A percentile compares a stretch with the other conserved stretches of the same genome.
phyloP scores from a whole-genome alignment of 352 stramenopile genomes.

The Phytophthora aleatoria region DNA sequence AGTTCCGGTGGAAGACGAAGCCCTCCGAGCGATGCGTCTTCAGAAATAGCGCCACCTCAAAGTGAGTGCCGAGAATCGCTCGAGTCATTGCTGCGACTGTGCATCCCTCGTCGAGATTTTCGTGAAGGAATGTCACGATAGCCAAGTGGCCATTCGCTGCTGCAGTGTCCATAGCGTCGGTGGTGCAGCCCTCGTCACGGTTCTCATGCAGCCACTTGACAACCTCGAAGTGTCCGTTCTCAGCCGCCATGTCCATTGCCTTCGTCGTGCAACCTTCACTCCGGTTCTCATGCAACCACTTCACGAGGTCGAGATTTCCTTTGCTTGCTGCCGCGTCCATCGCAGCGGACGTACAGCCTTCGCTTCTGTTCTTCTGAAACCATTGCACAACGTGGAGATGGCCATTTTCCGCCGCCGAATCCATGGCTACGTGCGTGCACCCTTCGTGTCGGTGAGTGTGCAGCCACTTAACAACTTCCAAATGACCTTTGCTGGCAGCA shows the following conservation, averaged over 20 bases:
- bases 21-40: slow-evolving; percentile 24
- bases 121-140: slow-evolving; percentile 31
- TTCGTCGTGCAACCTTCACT: slow-evolving; percentile 28
- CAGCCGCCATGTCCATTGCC: slow-evolving; percentile 35
- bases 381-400: slow-evolving; percentile 47
- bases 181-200: slow-evolving; percentile 30
- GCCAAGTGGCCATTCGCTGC: slow-evolving; percentile 28
- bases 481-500: slow-evolving; percentile 45
- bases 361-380: slow-evolving; percentile 44
- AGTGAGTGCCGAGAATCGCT: slow-evolving; percentile 30
- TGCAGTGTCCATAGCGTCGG: slow-evolving; percentile 30
- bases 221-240: slow-evolving; percentile 33
- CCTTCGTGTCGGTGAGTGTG: slow-evolving; percentile 44
- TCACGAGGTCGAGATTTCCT: slow-evolving; percentile 32
- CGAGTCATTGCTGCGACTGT: slow-evolving; percentile 29
- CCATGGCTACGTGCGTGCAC: slow-evolving; percentile 51
- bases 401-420: slow-evolving; percentile 43
- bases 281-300: slow-evolving; percentile 40
- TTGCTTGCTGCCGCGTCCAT: slow-evolving; percentile 31
- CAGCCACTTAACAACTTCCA: slow-evolving; percentile 58
- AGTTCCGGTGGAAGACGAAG: slow-evolving; percentile 25
- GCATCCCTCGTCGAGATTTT: slow-evolving; percentile 33
- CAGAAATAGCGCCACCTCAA: slow-evolving; percentile 32
- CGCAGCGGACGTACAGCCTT: slow-evolving; percentile 36
- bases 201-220: slow-evolving; percentile 38